phyloP scores from a whole-genome alignment of 2,329 filamentous ascomycete genomes.

The Pseudogymnoascus sp. region DNA sequence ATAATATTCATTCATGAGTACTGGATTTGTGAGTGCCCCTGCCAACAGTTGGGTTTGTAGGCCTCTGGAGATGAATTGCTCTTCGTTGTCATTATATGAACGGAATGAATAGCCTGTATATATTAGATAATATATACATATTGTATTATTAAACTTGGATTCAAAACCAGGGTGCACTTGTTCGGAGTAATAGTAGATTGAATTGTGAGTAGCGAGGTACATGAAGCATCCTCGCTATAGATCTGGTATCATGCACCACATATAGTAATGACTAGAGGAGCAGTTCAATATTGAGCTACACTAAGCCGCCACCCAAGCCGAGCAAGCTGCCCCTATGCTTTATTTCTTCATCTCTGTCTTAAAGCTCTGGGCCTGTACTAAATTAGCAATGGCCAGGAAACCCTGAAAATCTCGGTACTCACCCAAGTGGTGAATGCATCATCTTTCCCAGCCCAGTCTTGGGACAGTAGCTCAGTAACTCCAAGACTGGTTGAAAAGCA shows the following conservation, averaged over 20 bases:
- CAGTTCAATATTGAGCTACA: not conserved
- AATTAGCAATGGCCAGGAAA: not conserved
- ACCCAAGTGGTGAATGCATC: constrained; percentile 76
- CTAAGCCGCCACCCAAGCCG: not conserved
- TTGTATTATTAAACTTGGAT: not conserved
- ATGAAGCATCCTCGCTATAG: not conserved
- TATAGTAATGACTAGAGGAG: not conserved
- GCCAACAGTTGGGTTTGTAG: not conserved
- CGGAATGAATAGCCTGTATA: not conserved
- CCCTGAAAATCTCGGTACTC: constrained; percentile 11
- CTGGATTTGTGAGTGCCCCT: not conserved
- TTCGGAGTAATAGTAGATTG: not conserved
- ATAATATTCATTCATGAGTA: not conserved
- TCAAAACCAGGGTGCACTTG: not conserved
- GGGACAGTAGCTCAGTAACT: constrained; percentile 45
- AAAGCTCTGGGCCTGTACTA: constrained; percentile 34
- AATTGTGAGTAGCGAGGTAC: not conserved
- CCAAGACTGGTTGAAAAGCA: constrained; percentile 52
- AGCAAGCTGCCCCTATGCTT: not conserved
- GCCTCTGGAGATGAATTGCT: not conserved
- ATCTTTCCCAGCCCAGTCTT: constrained; percentile 52
- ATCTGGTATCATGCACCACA: not conserved
- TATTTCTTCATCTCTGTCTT: constrained; percentile 42
- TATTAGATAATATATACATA: not conserved
- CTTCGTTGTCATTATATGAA: not conserved